Conservation (phyloP, 202 grass and related monocot species). For the Hordeum pubiflorum region DNA sequence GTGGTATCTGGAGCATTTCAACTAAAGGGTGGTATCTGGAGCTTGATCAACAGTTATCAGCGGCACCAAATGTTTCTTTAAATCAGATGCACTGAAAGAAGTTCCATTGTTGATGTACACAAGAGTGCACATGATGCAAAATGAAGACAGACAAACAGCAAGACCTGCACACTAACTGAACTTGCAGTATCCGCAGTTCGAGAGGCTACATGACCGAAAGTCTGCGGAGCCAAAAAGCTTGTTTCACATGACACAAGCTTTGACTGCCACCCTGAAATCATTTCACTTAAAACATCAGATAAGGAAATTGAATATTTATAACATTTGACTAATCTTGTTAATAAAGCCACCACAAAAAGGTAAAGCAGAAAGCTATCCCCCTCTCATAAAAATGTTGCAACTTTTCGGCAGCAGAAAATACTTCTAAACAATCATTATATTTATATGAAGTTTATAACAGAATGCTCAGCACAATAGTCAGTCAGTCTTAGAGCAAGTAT, state of each 20-base stretch:
- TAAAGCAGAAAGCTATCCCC: neutral
- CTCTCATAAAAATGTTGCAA: neutral
- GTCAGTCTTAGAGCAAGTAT: too few species aligned
- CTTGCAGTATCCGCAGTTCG: slow-evolving; percentile 34
- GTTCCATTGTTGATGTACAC: slow-evolving; percentile 64
- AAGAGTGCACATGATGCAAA: slow-evolving; percentile 35
- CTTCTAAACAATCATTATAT: neutral
- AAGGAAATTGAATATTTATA: neutral
- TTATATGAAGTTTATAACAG: neutral
- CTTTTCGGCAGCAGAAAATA: neutral
- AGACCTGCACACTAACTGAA: slow-evolving; percentile 47
- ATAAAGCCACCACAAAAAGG: neutral
- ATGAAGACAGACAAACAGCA: slow-evolving; percentile 27
- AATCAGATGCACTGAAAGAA: slow-evolving; percentile 82
- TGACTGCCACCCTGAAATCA: neutral
- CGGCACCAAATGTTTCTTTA: slow-evolving; percentile 81
- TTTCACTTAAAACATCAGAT: neutral
- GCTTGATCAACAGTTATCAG: slow-evolving; percentile 72
- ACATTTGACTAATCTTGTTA: neutral
- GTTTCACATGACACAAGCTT: neutral
- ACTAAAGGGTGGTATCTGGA: slow-evolving; percentile 74
- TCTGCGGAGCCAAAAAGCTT: neutral
- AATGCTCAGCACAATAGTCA: neutral
- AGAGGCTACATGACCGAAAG: neutral
- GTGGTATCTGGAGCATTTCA: slow-evolving; percentile 60